Evolutionary conservation across 306 rosid genomes (phyloP).

Genomic region (Gastrolobium villosum): DNA sequence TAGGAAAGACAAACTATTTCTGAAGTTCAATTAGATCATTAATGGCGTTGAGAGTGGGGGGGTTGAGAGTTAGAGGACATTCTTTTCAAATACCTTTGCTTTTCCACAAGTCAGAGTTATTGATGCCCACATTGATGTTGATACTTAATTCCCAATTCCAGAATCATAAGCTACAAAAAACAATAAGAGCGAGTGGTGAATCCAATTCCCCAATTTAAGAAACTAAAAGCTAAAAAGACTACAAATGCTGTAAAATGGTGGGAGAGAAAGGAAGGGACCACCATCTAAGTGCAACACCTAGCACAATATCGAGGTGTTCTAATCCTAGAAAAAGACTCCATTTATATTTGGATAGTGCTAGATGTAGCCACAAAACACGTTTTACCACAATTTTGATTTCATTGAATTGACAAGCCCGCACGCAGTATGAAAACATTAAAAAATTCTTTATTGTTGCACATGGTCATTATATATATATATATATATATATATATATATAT

Average conservation of each 20-base stretch:
- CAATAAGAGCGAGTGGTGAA: conserved; percentile 59
- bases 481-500: neutral
- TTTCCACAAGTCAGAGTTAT: conserved; percentile 51
- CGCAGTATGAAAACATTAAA: neutral
- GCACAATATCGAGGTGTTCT: conserved; percentile 34
- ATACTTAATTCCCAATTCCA: conserved; percentile 46
- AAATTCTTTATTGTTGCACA: conserved; percentile 11
- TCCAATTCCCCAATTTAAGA: conserved; percentile 58
- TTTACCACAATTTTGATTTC: conserved; percentile 48
- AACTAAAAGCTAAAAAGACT: conserved; percentile 39
- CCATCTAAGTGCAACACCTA: conserved; percentile 43
- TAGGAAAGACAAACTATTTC: neutral
- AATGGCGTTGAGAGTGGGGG: neutral
- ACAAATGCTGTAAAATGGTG: conserved; percentile 26
- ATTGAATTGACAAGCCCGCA: conserved; percentile 38
- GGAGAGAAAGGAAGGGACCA: conserved; percentile 59
- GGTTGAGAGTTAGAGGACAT: conserved; percentile 11
- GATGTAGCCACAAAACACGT: conserved; percentile 57
- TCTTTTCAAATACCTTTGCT: conserved; percentile 17
- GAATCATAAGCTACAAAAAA: conserved; percentile 55
- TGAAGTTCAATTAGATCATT: neutral
- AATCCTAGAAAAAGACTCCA: conserved; percentile 45
- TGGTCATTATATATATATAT: neutral
- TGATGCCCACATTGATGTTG: conserved; percentile 54
- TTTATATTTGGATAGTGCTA: conserved; percentile 48